Base-by-base conservation (phyloP, 257 asterid genomes). In the Eustoma russellianum region DNA sequence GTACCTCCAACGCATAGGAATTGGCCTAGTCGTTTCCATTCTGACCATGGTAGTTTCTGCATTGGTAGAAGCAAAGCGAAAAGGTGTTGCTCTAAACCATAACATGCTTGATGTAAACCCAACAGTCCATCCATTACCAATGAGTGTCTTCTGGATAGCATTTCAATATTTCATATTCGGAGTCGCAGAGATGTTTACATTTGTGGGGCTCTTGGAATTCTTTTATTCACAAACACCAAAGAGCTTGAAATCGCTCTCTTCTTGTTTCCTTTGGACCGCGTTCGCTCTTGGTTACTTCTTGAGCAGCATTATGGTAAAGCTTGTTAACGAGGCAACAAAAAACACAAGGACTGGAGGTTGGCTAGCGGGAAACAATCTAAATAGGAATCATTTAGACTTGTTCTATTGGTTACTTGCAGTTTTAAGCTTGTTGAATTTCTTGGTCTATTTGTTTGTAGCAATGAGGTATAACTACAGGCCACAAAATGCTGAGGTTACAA, bases 101-200 rank as follows among this genome's bases (percentile, higher is more conserved):
- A 52, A 60, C 74, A 65, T 83, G 82, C 56, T 86, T 0, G 91
- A 86, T 9, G 91, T 82, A 2, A 73, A 63, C 57, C 88, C 94
- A 0, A 5, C 67, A 2, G 33, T 77, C 12, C 70, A 72, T 63
- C 81, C 95, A 12, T 74, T 86, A 44, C 95, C 95, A 0, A 86
- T 86, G 12, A 80, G 78, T 51, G 94, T 83, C 0, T 83, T 86
- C 62, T 86, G 95, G 94, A 70, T 86, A 10, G 61, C 88, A 7
- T 64, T 86, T n/a, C 95, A 86, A 78, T 86, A 74, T 62, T 83
- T 83, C 61, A 80, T 83, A 47, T 86, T 86, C 19, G 95, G 95
- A 55, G 79, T 86, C 0, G 95, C 94, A 1, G 94, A 86, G 49
- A 73, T 86, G 91, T 83, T 86, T 55, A 86, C 95, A 0, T 86